Base-by-base conservation (phyloP, 257 asterid species). In the Gardenia jasminoides region DNA sequence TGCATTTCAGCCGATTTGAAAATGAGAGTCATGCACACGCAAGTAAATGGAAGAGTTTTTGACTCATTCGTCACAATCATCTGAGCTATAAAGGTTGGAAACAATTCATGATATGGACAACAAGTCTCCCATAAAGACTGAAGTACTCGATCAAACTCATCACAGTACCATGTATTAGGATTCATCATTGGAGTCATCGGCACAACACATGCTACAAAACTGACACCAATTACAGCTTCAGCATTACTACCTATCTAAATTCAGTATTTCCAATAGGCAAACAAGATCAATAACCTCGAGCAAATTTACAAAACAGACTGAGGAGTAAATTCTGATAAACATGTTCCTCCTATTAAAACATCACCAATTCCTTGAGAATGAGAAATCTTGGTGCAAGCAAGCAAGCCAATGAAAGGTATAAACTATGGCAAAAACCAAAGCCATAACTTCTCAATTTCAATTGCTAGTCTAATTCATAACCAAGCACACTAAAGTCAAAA, bases 401-500 rank as follows among this genome's bases (percentile, higher is more conserved):
- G 59, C 56, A 69, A 76, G 20, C 11, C 10, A 30, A 30, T 20
- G n/a, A 47, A 50, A 72, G 31, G 58, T 26, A 48, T 79, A 73
- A 47, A 12, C 52, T 31, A 50, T 7, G 64, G 33, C 10, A 17
- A 78, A 50, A 59, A 52, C 76, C 75, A 86, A 82, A 43, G 72
- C 67, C 71, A 82, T 62, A 36, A 67, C 30, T 46, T 65, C 84
- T 70, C 73, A 81, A 69, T 54, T 33, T 72, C 48, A 64, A 75
- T 67, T 70, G 68, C 85, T 82, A 78, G 70, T 77, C 73, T 65
- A 64, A 79, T 71, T 76, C 68, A 68, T 44, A 61, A 75, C 67
- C 82, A 83, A 84, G 74, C 84, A 84, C 79, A 76, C 72, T 72
- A 72, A 64, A 72, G 82, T 73, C 71, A 78, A 84, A 84, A 88